Evolutionary conservation across 352 stramenopile genomes (phyloP).

Genomic region (Pythium myriotylum): DNA sequence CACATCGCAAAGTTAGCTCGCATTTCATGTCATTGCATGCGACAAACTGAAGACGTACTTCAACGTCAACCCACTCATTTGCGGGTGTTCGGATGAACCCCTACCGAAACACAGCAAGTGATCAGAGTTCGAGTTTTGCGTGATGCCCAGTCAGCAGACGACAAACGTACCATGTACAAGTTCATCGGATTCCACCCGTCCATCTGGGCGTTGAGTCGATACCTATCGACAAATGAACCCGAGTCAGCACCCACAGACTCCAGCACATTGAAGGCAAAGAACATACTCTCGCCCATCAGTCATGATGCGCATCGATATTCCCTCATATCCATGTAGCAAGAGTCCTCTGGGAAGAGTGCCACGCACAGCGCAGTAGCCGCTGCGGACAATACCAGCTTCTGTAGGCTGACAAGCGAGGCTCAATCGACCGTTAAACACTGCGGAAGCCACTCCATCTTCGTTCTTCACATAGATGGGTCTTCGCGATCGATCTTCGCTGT

Average conservation of each 20-base stretch:
- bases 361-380: slow-evolving; percentile 83
- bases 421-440: slow-evolving; percentile 71
- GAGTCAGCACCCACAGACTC: background rate
- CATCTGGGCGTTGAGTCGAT: slow-evolving; percentile 85
- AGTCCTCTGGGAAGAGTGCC: slow-evolving; percentile 53
- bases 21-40: background rate
- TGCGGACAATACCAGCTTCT: slow-evolving; percentile 75
- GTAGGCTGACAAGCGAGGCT: slow-evolving; percentile 80
- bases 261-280: background rate
- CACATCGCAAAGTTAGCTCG: background rate
- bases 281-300: slow-evolving; percentile 78
- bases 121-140: background rate
- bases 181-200: slow-evolving; percentile 89
- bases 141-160: background rate
- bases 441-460: slow-evolving; percentile 47
- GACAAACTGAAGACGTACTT: slow-evolving; percentile 36
- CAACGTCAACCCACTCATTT: slow-evolving; percentile 84
- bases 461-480: slow-evolving; percentile 40
- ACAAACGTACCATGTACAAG: slow-evolving; percentile 71
- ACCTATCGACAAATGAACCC: slow-evolving; percentile 29
- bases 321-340: slow-evolving; percentile 81
- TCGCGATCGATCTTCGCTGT: slow-evolving; percentile 1
- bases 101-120: slow-evolving; percentile 23
- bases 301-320: slow-evolving; percentile 85
- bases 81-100: slow-evolving; percentile 80